Base-by-base conservation (phyloP, 176 grass and related monocot genomes). In the Musa troglodytarum region DNA sequence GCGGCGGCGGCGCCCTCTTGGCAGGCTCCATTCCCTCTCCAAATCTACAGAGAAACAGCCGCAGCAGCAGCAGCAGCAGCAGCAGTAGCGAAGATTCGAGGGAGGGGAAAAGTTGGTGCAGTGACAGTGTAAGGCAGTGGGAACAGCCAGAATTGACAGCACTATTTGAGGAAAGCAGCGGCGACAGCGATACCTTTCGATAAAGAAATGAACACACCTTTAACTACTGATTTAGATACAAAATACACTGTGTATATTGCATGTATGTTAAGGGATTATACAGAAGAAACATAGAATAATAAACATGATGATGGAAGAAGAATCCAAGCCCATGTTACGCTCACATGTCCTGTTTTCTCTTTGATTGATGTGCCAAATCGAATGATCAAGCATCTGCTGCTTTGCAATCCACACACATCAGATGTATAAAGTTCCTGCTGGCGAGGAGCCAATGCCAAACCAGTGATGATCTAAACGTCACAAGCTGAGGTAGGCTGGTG, bases 1-100 rank as follows among this genome's bases (percentile, higher is more conserved):
- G 68, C 64, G 25, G 50, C 0, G 68, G 57, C 5, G 57, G 57
- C 3, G 57, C 15, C 57, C 57, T 43, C 43, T 50, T 81, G 2
- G 74, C 67, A 14, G 84, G 70, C 68, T 86, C 84, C 84, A 86
- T 86, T 61, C 57, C n/a, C n/a, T 19, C 57, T 19, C 10, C 7
- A 61, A n/a, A n/a, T 17, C 57, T 61, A 61, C 6, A 61, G 7
- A 61, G 57, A 20, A 43, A 4, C 4, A 43, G 34, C 34, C 34
- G 57, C 0, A 1, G 57, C 17, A 61, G 57, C 17, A 19, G 57
- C 17, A 61, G 57, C 17, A 19, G 57, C 2, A 8, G 57, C 16
- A 59, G 57, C 16, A 19, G 56, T 19, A 59, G 16, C 14, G 15
- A 61, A 21, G 57, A n/a, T 61, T 61, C 17, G 19, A 21, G 57